A percentile compares a stretch with the other conserved stretches of the same genome.
Conservation (phyloP, 768 basidiomycete genomes). For the Trametopsis cervina region DNA sequence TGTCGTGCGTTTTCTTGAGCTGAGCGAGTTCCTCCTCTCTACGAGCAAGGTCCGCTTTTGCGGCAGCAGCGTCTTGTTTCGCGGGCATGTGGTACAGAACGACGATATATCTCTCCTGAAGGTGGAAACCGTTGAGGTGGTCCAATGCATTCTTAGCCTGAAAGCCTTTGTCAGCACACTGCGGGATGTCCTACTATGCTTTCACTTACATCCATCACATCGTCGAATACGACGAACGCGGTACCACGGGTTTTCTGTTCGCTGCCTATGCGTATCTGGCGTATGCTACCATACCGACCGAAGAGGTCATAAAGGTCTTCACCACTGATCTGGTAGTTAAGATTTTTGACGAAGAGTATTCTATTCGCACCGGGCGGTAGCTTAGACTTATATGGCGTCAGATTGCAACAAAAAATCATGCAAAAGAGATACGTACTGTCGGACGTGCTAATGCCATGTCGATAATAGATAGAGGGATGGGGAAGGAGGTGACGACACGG, state of each 20-base stretch:
- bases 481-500: background rate
- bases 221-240: conserved; percentile 94
- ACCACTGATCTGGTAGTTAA: conserved; percentile 89
- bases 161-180: conserved; percentile 1
- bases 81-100: conserved; percentile 97
- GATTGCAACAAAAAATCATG: background rate
- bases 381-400: conserved; percentile 47
- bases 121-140: conserved; percentile 95
- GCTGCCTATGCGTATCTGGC: conserved; percentile 91
- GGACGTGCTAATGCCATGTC: conserved; percentile 66
- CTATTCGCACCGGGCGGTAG: conserved; percentile 90
- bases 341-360: conserved; percentile 88
- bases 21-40: conserved; percentile 86
- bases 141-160: conserved; percentile 96
- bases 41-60: conserved; percentile 85
- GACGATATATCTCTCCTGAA: conserved; percentile 97
- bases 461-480: conserved; percentile 5
- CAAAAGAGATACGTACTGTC: conserved; percentile 38
- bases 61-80: conserved; percentile 91
- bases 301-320: conserved; percentile 96
- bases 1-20: conserved; percentile 82
- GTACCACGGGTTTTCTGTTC: conserved; percentile 92
- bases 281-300: conserved; percentile 93
- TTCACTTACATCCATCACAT: conserved; percentile 82
- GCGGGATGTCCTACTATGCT: background rate